Conservation (phyloP, 169 alveolate genomes). For the Cryptosporidium sp. region DNA sequence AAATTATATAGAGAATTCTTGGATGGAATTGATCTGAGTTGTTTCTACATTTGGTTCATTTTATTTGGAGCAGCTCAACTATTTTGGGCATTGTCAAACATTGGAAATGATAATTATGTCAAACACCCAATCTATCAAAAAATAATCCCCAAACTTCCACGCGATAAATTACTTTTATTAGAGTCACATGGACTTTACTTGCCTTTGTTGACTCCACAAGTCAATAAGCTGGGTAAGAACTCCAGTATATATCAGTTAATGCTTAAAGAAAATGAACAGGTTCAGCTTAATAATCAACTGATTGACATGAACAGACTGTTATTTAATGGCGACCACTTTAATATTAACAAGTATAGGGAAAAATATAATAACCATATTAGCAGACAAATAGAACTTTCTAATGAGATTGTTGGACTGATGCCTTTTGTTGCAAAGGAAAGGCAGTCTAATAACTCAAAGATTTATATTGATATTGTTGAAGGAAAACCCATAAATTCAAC, state of each 20-base stretch:
- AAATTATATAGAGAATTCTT: constrained; percentile 39
- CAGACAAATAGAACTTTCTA: constrained; percentile 53
- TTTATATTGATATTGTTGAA: constrained; percentile 63
- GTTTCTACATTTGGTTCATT: constrained; percentile 39
- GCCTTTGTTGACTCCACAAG: constrained; percentile 39
- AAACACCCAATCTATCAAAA: constrained; percentile 62
- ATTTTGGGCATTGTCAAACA: constrained; percentile 54
- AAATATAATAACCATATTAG: constrained; percentile 32
- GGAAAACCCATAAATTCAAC: constrained; percentile 44
- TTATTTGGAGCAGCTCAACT: constrained; percentile 35
- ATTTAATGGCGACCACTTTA: constrained; percentile 49
- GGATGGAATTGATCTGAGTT: constrained; percentile 18
- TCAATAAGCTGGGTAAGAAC: constrained; percentile 6
- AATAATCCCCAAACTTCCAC: constrained; percentile 26
- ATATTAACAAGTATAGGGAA: constrained; percentile 38
- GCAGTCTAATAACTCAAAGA: constrained; percentile 34
- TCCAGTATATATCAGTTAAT: constrained; percentile 52
- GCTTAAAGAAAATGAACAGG: constrained; percentile 68
- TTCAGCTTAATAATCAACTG: constrained; percentile 36
- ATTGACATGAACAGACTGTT: constrained; percentile 50
- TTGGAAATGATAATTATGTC: constrained; percentile 47
- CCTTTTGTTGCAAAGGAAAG: constrained; percentile 69
- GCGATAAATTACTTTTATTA: constrained; percentile 28
- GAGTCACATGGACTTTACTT: constrained; percentile 42
- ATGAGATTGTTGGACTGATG: constrained; percentile 51